Percentiles rank a stretch among this genome's conserved stretches.
Evolutionary conservation across 192 early-diverging fungal genomes (phyloP).

Genomic region (Coemansia sp.): DNA sequence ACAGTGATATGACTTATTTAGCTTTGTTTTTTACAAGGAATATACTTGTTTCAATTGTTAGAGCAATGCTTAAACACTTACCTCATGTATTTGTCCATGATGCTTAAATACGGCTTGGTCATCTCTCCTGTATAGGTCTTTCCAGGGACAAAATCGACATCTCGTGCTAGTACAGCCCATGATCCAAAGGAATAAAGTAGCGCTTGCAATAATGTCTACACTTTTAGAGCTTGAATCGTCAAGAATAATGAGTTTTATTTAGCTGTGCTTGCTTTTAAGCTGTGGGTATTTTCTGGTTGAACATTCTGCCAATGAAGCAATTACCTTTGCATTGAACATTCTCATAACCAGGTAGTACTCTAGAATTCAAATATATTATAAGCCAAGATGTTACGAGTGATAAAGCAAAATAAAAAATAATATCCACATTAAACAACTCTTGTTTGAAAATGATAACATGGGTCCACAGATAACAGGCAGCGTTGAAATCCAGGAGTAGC

Average conservation of each 20-base stretch:
- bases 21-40: neutral
- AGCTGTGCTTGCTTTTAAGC: neutral
- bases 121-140: slow-evolving; percentile 40
- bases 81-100: slow-evolving; percentile 56
- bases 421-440: neutral
- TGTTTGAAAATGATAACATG: neutral
- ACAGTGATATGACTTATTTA: neutral
- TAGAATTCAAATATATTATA: neutral
- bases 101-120: slow-evolving; percentile 27
- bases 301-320: neutral
- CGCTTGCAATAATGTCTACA: neutral
- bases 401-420: neutral
- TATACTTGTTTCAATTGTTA: neutral
- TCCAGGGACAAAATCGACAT: slow-evolving; percentile 41
- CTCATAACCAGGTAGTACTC: neutral
- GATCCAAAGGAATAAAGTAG: neutral
- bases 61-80: slow-evolving; percentile 4
- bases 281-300: neutral
- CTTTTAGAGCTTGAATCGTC: neutral
- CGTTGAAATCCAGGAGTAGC: no score
- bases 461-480: neutral
- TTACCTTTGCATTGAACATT: neutral
- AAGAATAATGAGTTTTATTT: neutral
- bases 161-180: slow-evolving; percentile 16
- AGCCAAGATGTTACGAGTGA: neutral